These are phyloP conservation scores for Linum usitatissimum DNA, from an alignment of 345 rosid species.

Conservation along the genomic window DNA sequence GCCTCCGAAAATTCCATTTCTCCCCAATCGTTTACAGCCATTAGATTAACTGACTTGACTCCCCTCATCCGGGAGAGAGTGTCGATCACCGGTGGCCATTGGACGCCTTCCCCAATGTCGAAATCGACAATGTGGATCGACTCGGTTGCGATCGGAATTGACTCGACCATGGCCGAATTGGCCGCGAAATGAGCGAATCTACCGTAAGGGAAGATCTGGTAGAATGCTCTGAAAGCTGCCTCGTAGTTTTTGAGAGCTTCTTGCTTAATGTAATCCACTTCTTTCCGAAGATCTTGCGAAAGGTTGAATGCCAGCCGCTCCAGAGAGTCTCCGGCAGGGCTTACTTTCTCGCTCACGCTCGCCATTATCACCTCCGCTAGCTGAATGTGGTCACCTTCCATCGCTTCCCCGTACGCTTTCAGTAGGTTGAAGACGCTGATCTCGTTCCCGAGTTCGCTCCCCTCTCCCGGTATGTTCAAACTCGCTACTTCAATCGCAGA, in stretches of 20 bases:
- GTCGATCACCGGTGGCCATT: conserved; percentile 42
- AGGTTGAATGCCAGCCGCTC: conserved; percentile 38
- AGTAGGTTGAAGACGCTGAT: conserved; percentile 29
- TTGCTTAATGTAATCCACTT: conserved; percentile 22
- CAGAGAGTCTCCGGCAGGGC: conserved; percentile 29
- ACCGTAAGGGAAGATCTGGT: conserved; percentile 36
- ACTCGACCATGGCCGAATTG: conserved; percentile 32
- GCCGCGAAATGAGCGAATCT: conserved; percentile 47
- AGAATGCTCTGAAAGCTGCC: conserved; percentile 32
- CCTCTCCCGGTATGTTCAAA: conserved; percentile 18
- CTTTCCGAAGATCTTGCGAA: conserved; percentile 13
- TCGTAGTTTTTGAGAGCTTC: conserved; percentile 31
- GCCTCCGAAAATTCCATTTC: conserved; percentile 4
- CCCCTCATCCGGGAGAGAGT: conserved; percentile 15
- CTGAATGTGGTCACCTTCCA: conserved; percentile 24
- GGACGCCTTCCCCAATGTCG: conserved; percentile 38
- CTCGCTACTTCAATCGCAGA: conserved; percentile 5
- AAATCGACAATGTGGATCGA: conserved; percentile 37
- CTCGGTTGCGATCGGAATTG: conserved; percentile 26
- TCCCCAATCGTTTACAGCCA: conserved; percentile 18
- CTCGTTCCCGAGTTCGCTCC: conserved; percentile 18
- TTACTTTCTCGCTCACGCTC: conserved; percentile 26
- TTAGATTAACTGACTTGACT: conserved; percentile 20
- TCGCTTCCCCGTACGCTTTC: conserved; percentile 34
- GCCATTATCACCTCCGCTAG: conserved; percentile 27